phyloP scores from a whole-genome alignment of 345 rosid species.

The Eucalyptus cloeziana region DNA sequence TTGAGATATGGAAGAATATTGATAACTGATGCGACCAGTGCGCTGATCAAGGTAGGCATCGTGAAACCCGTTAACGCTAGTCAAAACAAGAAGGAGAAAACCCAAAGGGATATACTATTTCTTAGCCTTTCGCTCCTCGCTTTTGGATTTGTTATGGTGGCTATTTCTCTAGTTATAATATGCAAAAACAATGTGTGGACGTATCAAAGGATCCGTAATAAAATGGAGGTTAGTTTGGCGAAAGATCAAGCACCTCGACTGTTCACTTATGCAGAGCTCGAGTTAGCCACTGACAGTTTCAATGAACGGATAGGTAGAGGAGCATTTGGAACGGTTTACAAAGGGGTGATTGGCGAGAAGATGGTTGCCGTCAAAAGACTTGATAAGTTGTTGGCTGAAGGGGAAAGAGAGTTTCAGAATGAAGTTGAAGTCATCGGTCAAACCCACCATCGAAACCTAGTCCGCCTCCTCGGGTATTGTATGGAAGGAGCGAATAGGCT shows the following conservation, averaged over 20 bases:
- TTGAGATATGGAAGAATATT: slow-evolving; percentile 3
- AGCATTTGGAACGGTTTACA: slow-evolving; percentile 8
- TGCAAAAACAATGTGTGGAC: not conserved
- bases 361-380: slow-evolving; percentile 11
- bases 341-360: not conserved
- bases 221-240: not conserved
- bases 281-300: not conserved
- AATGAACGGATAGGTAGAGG: slow-evolving; percentile 9
- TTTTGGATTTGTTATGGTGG: not conserved
- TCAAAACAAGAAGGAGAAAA: not conserved
- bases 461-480: slow-evolving; percentile 7
- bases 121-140: not conserved
- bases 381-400: not conserved
- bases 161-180: not conserved
- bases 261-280: slow-evolving; percentile 1
- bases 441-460: slow-evolving; percentile 16
- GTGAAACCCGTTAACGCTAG: not conserved
- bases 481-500: not conserved
- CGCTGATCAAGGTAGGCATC: slow-evolving; percentile 2
- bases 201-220: not conserved
- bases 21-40: not conserved
- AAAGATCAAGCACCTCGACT: not conserved
- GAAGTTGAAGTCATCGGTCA: slow-evolving; percentile 7
- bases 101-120: not conserved
- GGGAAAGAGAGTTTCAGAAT: slow-evolving; percentile 8